phyloP scores from a whole-genome alignment of 768 basidiomycete genomes.

The Termitomyces sp. region DNA sequence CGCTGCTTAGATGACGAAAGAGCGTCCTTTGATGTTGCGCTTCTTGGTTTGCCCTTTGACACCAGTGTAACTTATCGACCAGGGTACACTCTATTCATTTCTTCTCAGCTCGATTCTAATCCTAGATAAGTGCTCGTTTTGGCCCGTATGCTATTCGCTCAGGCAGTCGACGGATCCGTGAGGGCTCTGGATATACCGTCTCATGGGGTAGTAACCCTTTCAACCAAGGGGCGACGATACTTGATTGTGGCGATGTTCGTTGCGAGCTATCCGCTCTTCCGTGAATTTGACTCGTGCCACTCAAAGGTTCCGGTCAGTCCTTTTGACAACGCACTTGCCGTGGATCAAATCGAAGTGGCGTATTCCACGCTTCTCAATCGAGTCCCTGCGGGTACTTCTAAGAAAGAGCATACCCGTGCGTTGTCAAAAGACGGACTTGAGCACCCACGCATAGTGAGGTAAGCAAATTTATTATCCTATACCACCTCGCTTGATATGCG shows the following conservation, averaged over 20 bases:
- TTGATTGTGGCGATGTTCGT: conserved; percentile 84
- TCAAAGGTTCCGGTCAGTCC: conserved; percentile 69
- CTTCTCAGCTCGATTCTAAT: not conserved
- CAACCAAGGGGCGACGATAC: conserved; percentile 46
- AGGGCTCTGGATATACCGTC: conserved; percentile 56
- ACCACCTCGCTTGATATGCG: not conserved
- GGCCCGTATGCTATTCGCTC: conserved; percentile 84
- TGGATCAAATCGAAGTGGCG: conserved; percentile 86
- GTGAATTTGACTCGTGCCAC: not conserved
- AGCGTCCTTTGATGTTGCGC: conserved; percentile 64
- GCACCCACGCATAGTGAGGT: conserved; percentile 76
- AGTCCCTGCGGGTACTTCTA: conserved; percentile 32
- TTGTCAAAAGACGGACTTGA: conserved; percentile 55
- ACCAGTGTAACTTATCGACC: conserved; percentile 62
- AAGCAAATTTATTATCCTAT: conserved; percentile 1
- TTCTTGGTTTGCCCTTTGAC: conserved; percentile 81
- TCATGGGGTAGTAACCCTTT: conserved; percentile 74
- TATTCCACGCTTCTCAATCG: conserved; percentile 74
- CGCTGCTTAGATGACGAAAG: conserved; percentile 63
- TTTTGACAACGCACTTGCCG: conserved; percentile 78
- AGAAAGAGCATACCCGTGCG: conserved; percentile 30
- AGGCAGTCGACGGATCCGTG: conserved; percentile 67
- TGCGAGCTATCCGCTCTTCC: not conserved
- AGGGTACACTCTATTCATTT: conserved; percentile 30
- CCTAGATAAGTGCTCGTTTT: conserved; percentile 65